Percentiles rank a stretch among this genome's conserved stretches.
Evolutionary conservation across 306 rosid species (phyloP).

Genomic region (Luffa aegyptiaca): DNA sequence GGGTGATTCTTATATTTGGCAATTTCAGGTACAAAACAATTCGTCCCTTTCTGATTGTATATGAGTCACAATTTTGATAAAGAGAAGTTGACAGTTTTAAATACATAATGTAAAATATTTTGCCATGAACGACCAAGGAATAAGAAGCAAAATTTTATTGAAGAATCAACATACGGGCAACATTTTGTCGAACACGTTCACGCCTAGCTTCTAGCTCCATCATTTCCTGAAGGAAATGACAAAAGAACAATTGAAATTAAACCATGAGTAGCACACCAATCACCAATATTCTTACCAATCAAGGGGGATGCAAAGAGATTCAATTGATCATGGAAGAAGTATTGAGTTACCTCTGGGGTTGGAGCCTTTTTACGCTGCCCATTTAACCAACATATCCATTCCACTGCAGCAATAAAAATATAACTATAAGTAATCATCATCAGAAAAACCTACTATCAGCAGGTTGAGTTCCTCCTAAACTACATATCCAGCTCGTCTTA

Average conservation of each 20-base stretch:
- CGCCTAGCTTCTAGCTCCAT: constrained; percentile 76
- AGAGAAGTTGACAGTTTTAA: not conserved
- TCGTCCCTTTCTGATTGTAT: not conserved
- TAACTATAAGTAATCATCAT: constrained; percentile 18
- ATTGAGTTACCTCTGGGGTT: constrained; percentile 53
- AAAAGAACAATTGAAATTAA: not conserved
- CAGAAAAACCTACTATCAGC: not conserved
- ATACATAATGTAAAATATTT: not conserved
- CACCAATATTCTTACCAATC: not conserved
- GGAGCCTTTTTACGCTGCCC: constrained; percentile 99
- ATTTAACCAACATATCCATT: constrained; percentile 97
- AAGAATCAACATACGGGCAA: constrained; percentile 57
- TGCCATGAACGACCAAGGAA: not conserved
- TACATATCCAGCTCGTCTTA: not conserved
- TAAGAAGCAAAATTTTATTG: not conserved
- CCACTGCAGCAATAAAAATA: constrained; percentile 49
- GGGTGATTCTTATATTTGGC: not conserved
- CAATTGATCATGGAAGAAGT: not conserved
- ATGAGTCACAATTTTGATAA: not conserved
- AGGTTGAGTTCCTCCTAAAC: not conserved
- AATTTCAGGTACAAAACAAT: not conserved
- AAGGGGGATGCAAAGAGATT: not conserved
- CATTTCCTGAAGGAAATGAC: constrained; percentile 49
- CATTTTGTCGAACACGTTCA: constrained; percentile 67
- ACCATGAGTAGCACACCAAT: not conserved